A percentile compares a stretch with the other conserved stretches of the same genome.
Evolutionary conservation across 805 yeast genomes (phyloP).

Genomic region (Maudiozyma turicensis): DNA sequence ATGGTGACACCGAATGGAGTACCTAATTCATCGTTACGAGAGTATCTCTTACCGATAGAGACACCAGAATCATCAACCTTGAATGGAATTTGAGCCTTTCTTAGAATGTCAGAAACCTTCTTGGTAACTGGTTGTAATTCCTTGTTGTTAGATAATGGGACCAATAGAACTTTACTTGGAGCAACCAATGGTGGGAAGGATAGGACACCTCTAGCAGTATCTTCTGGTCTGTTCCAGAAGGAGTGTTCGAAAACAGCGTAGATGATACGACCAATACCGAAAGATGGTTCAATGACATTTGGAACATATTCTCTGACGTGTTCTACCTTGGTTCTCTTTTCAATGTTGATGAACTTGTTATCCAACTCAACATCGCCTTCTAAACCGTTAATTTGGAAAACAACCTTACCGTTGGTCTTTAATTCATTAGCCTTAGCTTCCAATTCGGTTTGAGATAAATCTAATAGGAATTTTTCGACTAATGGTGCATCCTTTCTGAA

Average conservation of each 20-base stretch:
- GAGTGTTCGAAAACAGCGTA: slow-evolving; percentile 89
- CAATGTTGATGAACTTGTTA: slow-evolving; percentile 60
- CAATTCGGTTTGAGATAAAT: slow-evolving; percentile 76
- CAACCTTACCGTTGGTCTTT: slow-evolving; percentile 48
- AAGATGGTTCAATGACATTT: slow-evolving; percentile 96
- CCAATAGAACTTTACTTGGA: slow-evolving; percentile 93
- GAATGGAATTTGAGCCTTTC: slow-evolving; percentile 78
- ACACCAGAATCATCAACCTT: slow-evolving; percentile 96
- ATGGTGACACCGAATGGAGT: slow-evolving; percentile 97
- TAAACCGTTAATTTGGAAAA: slow-evolving; percentile 57
- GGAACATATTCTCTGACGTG: slow-evolving; percentile 94
- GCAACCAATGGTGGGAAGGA: slow-evolving; percentile 94
- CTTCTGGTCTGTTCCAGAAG: slow-evolving; percentile 92
- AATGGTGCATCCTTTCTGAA: slow-evolving; percentile 95
- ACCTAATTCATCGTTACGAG: slow-evolving; percentile 97
- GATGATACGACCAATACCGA: slow-evolving; percentile 96
- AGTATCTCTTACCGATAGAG: slow-evolving; percentile 94
- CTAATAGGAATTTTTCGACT: slow-evolving; percentile 69
- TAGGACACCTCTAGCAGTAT: slow-evolving; percentile 76
- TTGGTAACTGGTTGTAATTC: slow-evolving; percentile 68
- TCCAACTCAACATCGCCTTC: slow-evolving; percentile 63
- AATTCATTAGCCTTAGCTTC: slow-evolving; percentile 69
- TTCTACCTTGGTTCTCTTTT: slow-evolving; percentile 69
- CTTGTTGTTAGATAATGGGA: slow-evolving; percentile 82
- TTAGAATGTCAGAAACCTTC: slow-evolving; percentile 59